phyloP scores from a whole-genome alignment of 208 protist species.

The Leishmania mexicana region DNA sequence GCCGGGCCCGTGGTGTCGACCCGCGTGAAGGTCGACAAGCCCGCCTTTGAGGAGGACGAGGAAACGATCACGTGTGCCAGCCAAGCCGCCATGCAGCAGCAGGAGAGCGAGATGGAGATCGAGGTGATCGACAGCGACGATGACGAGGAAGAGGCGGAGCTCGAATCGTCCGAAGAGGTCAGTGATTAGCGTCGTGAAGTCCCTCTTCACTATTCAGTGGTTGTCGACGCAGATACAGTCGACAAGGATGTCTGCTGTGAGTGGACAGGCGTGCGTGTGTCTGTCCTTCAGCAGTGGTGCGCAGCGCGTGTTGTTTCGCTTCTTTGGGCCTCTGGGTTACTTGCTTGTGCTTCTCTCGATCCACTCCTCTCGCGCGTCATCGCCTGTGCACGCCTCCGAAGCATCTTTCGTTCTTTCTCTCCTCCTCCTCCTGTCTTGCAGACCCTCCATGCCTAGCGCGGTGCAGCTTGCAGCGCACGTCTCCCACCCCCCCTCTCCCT shows the following conservation, averaged over 20 bases:
- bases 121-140: slow-evolving; percentile 66
- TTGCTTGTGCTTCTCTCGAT: neutral
- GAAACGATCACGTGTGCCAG: slow-evolving; percentile 77
- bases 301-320: neutral
- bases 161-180: neutral
- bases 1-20: slow-evolving; percentile 14
- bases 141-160: slow-evolving; percentile 18
- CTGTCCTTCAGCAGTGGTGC: neutral
- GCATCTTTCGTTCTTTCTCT: neutral
- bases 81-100: slow-evolving; percentile 55
- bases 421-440: neutral
- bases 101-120: slow-evolving; percentile 76
- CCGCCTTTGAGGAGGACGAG: slow-evolving; percentile 71
- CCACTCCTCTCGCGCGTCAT: neutral
- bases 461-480: neutral
- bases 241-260: neutral
- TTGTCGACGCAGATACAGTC: too few species aligned
- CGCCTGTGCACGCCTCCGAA: neutral
- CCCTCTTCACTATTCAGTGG: neutral
- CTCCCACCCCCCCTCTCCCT: neutral
- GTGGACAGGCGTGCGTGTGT: neutral
- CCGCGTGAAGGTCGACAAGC: slow-evolving; percentile 51
- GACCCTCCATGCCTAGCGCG: neutral
- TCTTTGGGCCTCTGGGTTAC: too few species aligned
- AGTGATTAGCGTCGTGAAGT: neutral